phyloP scores from a whole-genome alignment of 1,139 yeast genomes.

The Yamadazyma diospyri region DNA sequence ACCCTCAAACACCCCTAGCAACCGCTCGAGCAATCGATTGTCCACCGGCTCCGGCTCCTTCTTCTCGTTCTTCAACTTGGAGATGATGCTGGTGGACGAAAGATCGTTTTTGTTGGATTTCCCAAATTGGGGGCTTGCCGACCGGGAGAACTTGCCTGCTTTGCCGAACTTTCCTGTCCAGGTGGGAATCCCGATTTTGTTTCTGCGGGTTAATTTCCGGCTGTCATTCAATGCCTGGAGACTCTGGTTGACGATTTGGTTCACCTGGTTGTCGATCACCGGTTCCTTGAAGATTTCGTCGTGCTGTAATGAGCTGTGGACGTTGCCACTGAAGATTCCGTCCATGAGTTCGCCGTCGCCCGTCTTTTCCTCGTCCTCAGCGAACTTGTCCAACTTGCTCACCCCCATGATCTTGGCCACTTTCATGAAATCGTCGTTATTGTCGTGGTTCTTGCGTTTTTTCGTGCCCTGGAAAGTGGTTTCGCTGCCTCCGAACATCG shows the following conservation, averaged over 20 bases:
- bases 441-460: slow-evolving; percentile 17
- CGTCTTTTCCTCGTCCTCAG: slow-evolving; percentile 32
- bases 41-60: slow-evolving; percentile 6
- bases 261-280: slow-evolving; percentile 71
- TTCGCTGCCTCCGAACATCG: slow-evolving; percentile 56
- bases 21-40: slow-evolving; percentile 22
- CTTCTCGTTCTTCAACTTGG: slow-evolving; percentile 6
- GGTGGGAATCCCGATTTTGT: slow-evolving; percentile 81
- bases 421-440: slow-evolving; percentile 54
- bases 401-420: slow-evolving; percentile 56
- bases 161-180: slow-evolving; percentile 94
- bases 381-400: slow-evolving; percentile 46
- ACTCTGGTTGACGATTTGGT: slow-evolving; percentile 72
- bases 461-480: slow-evolving; percentile 24
- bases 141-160: slow-evolving; percentile 53
- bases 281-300: slow-evolving; percentile 68
- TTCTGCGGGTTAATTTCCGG: slow-evolving; percentile 57
- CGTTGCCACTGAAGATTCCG: slow-evolving; percentile 46
- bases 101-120: slow-evolving; percentile 13
- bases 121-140: not conserved
- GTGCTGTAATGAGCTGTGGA: slow-evolving; percentile 74
- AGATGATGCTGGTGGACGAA: slow-evolving; percentile 5
- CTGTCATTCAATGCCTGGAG: slow-evolving; percentile 70
- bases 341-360: slow-evolving; percentile 44
- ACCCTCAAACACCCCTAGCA: slow-evolving; percentile 27